Evolutionary conservation across 345 rosid species (phyloP).

Genomic region (Dovyalis caffra): DNA sequence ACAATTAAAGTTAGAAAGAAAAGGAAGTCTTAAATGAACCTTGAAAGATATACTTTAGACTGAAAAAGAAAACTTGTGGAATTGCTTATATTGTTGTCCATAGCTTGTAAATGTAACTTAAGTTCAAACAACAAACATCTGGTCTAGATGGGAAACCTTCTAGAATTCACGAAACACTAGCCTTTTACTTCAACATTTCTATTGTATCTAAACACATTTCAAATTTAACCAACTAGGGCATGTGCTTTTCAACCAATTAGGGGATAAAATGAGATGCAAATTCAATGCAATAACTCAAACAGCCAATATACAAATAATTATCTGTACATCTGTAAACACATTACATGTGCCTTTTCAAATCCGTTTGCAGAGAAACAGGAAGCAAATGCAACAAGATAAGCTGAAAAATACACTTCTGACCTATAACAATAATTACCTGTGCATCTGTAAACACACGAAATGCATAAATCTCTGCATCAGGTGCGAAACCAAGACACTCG

Average conservation of each 20-base stretch:
- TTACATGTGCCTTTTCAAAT: neutral
- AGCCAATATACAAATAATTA: too few species aligned
- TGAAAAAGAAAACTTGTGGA: neutral
- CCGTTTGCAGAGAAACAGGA: neutral
- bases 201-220: too few species aligned
- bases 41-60: neutral
- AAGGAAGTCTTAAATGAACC: neutral
- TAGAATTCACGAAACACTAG: too few species aligned
- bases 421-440: slow-evolving; percentile 76
- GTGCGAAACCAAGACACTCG: slow-evolving; percentile 95
- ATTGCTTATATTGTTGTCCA: neutral
- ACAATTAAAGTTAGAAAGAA: slow-evolving; percentile 6
- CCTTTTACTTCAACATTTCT: too few species aligned
- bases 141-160: too few species aligned
- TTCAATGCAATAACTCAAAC: too few species aligned
- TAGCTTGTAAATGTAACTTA: neutral
- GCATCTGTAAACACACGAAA: slow-evolving; percentile 95
- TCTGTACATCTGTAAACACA: too few species aligned
- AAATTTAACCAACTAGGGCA: too few species aligned
- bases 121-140: too few species aligned
- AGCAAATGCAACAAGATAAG: too few species aligned
- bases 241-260: too few species aligned
- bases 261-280: too few species aligned
- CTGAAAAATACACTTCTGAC: slow-evolving; percentile 7
- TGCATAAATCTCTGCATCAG: slow-evolving; percentile 91